Base-by-base conservation (phyloP, 2,329 filamentous ascomycete genomes). In the Hymenoscyphus fraxineus region DNA sequence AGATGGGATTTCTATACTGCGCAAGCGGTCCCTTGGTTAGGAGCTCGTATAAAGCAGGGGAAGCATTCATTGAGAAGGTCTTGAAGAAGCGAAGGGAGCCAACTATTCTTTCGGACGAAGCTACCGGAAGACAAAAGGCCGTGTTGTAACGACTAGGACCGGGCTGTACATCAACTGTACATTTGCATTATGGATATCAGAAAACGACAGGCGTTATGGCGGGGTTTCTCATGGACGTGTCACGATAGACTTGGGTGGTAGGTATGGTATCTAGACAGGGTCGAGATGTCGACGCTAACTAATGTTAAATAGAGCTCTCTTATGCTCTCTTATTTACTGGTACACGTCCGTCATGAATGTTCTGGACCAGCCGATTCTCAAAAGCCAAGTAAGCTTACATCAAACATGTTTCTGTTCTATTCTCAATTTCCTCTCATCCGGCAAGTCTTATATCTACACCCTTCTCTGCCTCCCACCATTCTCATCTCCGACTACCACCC, bases 1-100 rank as follows among this genome's bases (percentile, higher is more conserved):
- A 97, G 67, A 87, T 98, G 88, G 95, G 95, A 58, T 99, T 99
- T 83, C 79, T 99, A 71, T 99, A 98, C 80, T 96, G 93, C 76
- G 95, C 95, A 15, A 95, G 91, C 64, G 95, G 95, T 0, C 95
- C 95, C 1, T 81, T 99, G 58, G 94, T 99, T 31, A 86, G 95
- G 66, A 97, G 93, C 70, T 96, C 91, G 58, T 99, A 99, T 81
- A 99, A 99, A 82, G 95, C 95, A 1, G 95, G 95, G 44, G 95
- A 99, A 81, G 92, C 93, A 1, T 99, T 99, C 76, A 99, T 99
- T 71, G 95, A 99, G 83, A 99, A 99, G 73, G 94, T 99, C 22
- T 80, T 99, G 66, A 76, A 76, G 68, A 75, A 76, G 66, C 71
- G 74, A 59, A 73, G 69, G 61, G 69, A 67, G 63, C 58, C 67